Evolutionary conservation across 495 filamentous ascomycete species (phyloP).

Genomic region (Apiosordaria backusii): DNA sequence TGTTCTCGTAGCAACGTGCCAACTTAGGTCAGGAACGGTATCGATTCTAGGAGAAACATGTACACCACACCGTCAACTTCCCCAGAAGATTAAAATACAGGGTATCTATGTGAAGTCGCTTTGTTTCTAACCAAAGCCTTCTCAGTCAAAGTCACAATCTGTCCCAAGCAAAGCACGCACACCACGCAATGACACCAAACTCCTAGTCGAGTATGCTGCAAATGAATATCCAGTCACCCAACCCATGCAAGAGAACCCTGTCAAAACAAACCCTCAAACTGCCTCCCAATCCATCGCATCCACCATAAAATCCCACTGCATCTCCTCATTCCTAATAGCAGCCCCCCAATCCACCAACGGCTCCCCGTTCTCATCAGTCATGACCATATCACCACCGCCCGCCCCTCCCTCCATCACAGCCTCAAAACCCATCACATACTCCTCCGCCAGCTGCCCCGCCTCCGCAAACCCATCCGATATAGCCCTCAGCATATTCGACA

Average conservation of each 20-base stretch:
- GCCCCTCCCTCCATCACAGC: not conserved
- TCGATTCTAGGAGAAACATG: not conserved
- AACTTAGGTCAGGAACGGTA: too few species aligned
- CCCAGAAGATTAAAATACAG: not conserved
- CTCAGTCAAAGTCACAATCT: not conserved
- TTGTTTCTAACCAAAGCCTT: not conserved
- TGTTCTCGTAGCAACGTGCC: too few species aligned
- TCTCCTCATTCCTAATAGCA: conserved; percentile 36
- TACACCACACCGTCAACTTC: too few species aligned
- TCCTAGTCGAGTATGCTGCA: not conserved
- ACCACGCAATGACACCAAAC: not conserved
- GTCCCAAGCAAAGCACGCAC: not conserved
- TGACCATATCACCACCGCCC: conserved; percentile 13
- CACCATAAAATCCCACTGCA: conserved; percentile 58
- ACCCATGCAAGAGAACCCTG: not conserved
- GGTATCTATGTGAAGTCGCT: not conserved
- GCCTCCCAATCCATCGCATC: conserved; percentile 66
- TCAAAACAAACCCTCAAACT: conserved; percentile 30
- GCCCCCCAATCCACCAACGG: conserved; percentile 16
- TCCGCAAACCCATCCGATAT: conserved; percentile 42
- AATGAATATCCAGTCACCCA: not conserved
- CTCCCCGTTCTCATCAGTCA: not conserved
- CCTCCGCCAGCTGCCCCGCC: conserved; percentile 32
- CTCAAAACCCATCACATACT: conserved; percentile 19
- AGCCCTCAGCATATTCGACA: conserved; percentile 50